Evolutionary conservation across 768 basidiomycete genomes (phyloP).

Genomic region (Boletus pseudopeckii): DNA sequence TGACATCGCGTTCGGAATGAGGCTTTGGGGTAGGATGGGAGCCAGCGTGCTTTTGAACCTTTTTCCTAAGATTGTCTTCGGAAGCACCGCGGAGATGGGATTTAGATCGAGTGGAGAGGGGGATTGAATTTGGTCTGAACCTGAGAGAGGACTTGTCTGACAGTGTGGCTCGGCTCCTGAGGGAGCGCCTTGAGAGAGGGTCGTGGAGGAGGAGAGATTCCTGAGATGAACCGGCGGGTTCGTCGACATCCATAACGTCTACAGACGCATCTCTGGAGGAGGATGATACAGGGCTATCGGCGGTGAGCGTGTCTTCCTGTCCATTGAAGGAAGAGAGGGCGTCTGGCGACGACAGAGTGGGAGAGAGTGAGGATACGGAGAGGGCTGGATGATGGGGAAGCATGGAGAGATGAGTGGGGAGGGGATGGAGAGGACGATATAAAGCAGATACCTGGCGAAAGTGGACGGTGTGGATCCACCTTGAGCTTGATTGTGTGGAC

Average conservation of each 20-base stretch:
- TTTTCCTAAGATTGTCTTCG: slow-evolving; percentile 30
- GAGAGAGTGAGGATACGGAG: slow-evolving; percentile 22
- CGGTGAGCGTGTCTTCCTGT: slow-evolving; percentile 27
- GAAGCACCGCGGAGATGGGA: slow-evolving; percentile 20
- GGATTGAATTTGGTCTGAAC: slow-evolving; percentile 21
- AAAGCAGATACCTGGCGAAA: slow-evolving; percentile 9
- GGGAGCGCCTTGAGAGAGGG: slow-evolving; percentile 23
- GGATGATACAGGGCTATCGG: slow-evolving; percentile 30
- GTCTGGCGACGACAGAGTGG: slow-evolving; percentile 33
- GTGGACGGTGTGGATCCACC: slow-evolving; percentile 3
- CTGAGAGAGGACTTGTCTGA: slow-evolving; percentile 27
- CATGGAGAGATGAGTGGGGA: slow-evolving; percentile 9
- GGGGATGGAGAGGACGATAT: neutral
- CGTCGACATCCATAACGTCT: slow-evolving; percentile 30
- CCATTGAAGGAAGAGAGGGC: slow-evolving; percentile 32
- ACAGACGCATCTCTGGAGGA: slow-evolving; percentile 33
- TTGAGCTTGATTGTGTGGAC: neutral
- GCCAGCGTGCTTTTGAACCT: slow-evolving; percentile 21
- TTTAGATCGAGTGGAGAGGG: slow-evolving; percentile 27
- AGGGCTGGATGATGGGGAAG: slow-evolving; percentile 11
- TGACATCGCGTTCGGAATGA: slow-evolving; percentile 30
- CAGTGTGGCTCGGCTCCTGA: slow-evolving; percentile 21
- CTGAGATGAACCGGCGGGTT: slow-evolving; percentile 20
- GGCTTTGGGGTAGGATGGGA: slow-evolving; percentile 19
- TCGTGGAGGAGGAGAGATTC: slow-evolving; percentile 27